Evolutionary conservation across 805 yeast species (phyloP), one percentile per base, ranked within the genome.

Genomic region (Lachancea cidri): DNA sequence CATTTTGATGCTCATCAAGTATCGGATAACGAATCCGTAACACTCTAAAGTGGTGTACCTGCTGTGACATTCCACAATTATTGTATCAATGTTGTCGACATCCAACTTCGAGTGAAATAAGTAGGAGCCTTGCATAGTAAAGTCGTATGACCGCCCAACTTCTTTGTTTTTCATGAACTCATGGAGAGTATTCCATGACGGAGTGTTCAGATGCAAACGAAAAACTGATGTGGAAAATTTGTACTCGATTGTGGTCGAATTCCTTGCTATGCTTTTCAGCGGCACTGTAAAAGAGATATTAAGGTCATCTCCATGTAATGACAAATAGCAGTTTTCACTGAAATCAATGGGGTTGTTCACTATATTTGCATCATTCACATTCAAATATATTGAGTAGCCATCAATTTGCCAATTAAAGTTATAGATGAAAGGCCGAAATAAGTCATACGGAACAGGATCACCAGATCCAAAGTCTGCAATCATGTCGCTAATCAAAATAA

Each of bases 161-260:
- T 74, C 73, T 15, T 73, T 76, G 9, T 73, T 64, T 35, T 73
- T 72, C 66, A 85, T 59, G 49, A 91, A 91, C 36, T 83, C 81
- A 41, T 79, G 76, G 18, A 79, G 66, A 0, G 98, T 89, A 55
- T 87, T 94, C 96, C 98, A 93, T 1, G 91, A 83, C 0, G 98
- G 98, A 0, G 93, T 77, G 43, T 80, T 83, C 2, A 89, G 58
- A 1, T 75, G 66, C 35, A 93, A 53, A 36, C 80, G 74, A 49
- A 87, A 76, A 36, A 64, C 64, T 0, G 85, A 77, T 0, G 95
- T 81, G 2, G 48, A 47, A 2, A 83, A 48, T 1, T 62, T 60
- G 50, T 71, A 86, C 13, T 70, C 64, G 13, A 83, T 66, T 0
- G 74, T 71, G 1, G 77, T 74, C 2, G 73, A 71, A 38, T 73